These are phyloP conservation scores for Amanita subjunquillea DNA, from an alignment of 768 basidiomycete genomes.

Conservation along the genomic window DNA sequence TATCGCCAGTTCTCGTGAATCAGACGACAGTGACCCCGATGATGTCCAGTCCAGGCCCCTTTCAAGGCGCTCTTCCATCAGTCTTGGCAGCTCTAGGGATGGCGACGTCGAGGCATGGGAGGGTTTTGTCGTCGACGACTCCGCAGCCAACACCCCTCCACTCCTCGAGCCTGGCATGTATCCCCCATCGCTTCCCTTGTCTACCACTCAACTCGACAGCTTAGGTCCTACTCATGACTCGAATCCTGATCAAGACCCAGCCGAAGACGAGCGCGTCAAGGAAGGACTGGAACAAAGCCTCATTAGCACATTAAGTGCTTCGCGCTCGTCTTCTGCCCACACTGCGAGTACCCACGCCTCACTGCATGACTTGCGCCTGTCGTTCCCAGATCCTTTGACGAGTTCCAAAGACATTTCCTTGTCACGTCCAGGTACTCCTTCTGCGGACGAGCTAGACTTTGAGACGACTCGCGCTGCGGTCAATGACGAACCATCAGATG, in stretches of 20 bases:
- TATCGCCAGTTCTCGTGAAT: conserved; percentile 57
- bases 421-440: conserved; percentile 44
- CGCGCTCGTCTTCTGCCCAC: conserved; percentile 52
- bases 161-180: conserved; percentile 21
- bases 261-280: conserved; percentile 61
- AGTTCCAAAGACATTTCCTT: conserved; percentile 53
- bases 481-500: conserved; percentile 7
- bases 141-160: conserved; percentile 31
- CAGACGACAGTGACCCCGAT: conserved; percentile 63
- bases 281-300: conserved; percentile 77
- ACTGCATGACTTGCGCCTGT: conserved; percentile 67
- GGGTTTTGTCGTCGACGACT: conserved; percentile 56
- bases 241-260: conserved; percentile 27
- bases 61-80: conserved; percentile 62
- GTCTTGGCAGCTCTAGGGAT: conserved; percentile 56
- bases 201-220: conserved; percentile 19
- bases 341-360: conserved; percentile 46
- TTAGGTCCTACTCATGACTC: conserved; percentile 18
- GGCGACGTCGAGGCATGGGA: conserved; percentile 74
- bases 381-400: conserved; percentile 77
- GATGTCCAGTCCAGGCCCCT: conserved; percentile 39
- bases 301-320: conserved; percentile 68
- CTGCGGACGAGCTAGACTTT: conserved; percentile 15
- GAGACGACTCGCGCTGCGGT: conserved; percentile 11
- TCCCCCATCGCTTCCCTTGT: conserved; percentile 18